Base-by-base conservation (phyloP, 257 asterid species). In the Osmanthus fragrans region DNA sequence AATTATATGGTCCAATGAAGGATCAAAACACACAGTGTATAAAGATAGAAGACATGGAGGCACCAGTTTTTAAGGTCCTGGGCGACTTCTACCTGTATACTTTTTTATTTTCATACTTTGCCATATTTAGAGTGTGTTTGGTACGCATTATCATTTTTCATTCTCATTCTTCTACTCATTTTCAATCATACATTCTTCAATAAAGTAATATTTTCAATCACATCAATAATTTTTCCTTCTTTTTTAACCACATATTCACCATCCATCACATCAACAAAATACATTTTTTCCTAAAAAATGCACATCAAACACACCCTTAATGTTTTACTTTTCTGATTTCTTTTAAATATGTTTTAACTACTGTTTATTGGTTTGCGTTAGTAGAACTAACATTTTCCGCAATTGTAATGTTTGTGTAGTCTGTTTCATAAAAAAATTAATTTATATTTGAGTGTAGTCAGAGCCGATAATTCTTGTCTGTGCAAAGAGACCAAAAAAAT, bases 1-100 rank as follows among this genome's bases (percentile, higher is more conserved):
- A 93, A 78, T 88, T 95, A 29, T 93, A 82, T 86, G 99, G 99
- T 71, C 98, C 98, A 74, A 93, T 92, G 99, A 95, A 90, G 88
- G 97, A 90, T 84, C 96, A 91, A 68, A 84, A 90, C 75, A 86
- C 93, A 18, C 84, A 87, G 78, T 77, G 84, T 73, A 91, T 93
- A 76, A 86, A 76, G 76, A 78, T 95, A 72, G 97, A 93, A 83
- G 98, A 93, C 82, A 88, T 95, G 81, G 96, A 93, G 82, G 83
- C 97, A 49, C 93, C 96, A 30, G 93, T 95, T 79, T 95, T 95
- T 84, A 90, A 95, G 99, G 99, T 93, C 12, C 13, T 34, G 19
- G 73, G 4, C 73, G n/a, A 72, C 54, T 36, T 23, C 75, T 76
- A 67, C 15, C 66, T 54, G 23, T 64, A 47, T 74, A 30, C 71